Evolutionary conservation across 306 rosid species (phyloP).

Genomic region (Trifolium subterraneum): DNA sequence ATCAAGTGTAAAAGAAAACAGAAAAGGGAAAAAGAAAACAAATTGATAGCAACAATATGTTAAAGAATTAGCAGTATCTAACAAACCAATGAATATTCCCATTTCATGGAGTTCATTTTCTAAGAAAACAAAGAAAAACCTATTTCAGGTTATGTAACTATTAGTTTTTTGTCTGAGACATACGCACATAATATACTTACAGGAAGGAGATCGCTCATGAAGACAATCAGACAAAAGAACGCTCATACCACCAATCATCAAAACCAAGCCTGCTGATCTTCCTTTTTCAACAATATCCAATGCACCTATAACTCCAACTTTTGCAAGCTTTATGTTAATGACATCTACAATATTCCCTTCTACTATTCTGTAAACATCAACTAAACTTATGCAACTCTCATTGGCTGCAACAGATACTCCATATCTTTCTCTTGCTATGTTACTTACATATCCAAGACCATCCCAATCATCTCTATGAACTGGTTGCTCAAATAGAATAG

Average conservation of each 20-base stretch:
- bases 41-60: no score
- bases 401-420: constrained; percentile 94
- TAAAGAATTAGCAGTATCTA: no score
- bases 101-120: no score
- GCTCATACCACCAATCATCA: constrained; percentile 97
- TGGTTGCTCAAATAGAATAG: constrained; percentile 89
- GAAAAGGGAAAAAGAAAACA: no score
- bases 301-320: constrained; percentile 87
- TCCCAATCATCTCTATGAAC: constrained; percentile 98
- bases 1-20: no score
- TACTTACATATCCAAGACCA: constrained; percentile 81
- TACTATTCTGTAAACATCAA: constrained; percentile 72
- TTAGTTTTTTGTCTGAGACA: no score
- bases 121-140: no score
- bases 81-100: no score
- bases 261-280: constrained; percentile 59
- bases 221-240: no score
- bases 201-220: no score
- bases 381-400: constrained; percentile 81
- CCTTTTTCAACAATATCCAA: constrained; percentile 74
- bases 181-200: no score
- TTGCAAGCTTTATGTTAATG: constrained; percentile 87
- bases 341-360: constrained; percentile 76
- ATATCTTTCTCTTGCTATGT: constrained; percentile 65
- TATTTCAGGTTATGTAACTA: no score